These are phyloP conservation scores for Cladochytrium replicatum DNA, from an alignment of 192 early-diverging fungal genomes.

Conservation along the genomic window DNA sequence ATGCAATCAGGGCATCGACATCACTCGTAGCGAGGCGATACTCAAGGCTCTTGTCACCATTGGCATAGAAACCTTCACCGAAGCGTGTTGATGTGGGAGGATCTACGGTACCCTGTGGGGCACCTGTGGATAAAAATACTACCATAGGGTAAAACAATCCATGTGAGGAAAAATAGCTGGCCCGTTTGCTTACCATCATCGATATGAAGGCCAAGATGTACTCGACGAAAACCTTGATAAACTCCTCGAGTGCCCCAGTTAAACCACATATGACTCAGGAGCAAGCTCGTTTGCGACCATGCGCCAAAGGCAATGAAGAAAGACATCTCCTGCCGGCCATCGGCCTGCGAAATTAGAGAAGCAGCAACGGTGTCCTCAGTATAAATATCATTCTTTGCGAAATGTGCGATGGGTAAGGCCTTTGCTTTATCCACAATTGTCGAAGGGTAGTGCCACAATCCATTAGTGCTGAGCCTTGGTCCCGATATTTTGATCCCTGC, in stretches of 20 bases:
- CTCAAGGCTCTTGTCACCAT: too few relatives aligned
- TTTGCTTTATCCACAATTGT: constrained; percentile 10
- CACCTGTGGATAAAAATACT: too few relatives aligned
- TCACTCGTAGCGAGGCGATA: constrained; percentile 20
- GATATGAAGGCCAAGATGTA: constrained; percentile 30
- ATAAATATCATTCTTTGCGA: constrained; percentile 5
- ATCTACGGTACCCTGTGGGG: too few relatives aligned
- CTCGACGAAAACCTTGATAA: constrained; percentile 34
- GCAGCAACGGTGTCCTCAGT: constrained; percentile 17
- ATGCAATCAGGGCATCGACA: constrained; percentile 20
- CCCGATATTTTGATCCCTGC: constrained; percentile 2
- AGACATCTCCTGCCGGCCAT: constrained; percentile 36
- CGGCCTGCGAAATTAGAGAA: constrained; percentile 24
- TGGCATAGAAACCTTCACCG: too few relatives aligned
- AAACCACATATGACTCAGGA: constrained; percentile 29
- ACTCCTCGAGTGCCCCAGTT: constrained; percentile 33
- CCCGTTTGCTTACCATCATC: constrained; percentile 24
- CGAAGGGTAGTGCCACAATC: constrained; percentile 13
- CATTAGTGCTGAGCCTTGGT: background rate
- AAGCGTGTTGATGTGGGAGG: too few relatives aligned
- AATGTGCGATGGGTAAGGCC: background rate
- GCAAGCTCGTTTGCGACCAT: constrained; percentile 24
- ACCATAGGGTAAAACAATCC: too few relatives aligned
- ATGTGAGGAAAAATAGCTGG: too few relatives aligned
- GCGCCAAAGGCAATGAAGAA: constrained; percentile 34